Evolutionary conservation across 2,329 filamentous ascomycete genomes (phyloP), one percentile per base, ranked within the genome.

Genomic region (Colletotrichum tanaceti): DNA sequence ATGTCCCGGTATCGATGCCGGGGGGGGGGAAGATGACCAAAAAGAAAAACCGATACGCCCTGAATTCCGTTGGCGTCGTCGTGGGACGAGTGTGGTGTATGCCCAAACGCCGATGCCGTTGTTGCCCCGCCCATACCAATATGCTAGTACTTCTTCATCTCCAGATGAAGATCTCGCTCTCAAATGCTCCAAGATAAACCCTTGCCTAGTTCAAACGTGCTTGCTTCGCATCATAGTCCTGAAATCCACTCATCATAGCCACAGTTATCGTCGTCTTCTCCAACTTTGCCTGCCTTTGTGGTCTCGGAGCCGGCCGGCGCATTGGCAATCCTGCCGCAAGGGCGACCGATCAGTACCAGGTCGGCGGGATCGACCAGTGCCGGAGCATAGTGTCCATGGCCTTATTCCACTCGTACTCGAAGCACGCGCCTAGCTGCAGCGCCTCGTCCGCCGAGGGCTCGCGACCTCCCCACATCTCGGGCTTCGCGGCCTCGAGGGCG

Each of bases 401-500:
- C 71, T 81, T 81, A 38, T 82, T 87, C 91, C 91, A 93, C 77
- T 93, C 91, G 28, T 82, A 82, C 71, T 87, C 83, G 74, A 92
- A 91, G 62, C 87, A 90, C 43, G 80, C 82, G 1, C 88, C 83
- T 39, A 93, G 83, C 76, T 89, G 84, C 5, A 84, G 79, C 0
- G 88, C 82, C 65, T 90, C 86, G 1, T 86, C 85, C 1, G 81
- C 75, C 1, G 85, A 81, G 0, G 91, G 90, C 32, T 80, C 77
- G 41, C 82, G 82, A 1, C 84, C 86, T 54, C 86, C 90, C 91
- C 91, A 93, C 89, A 93, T 93, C 64, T 87, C 86, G 4, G 86
- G 88, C 72, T 86, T 86, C 16, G 81, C 79, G 0, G 91, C 88
- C 74, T 93, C 89, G 14, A 82, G 76, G 41, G 83, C 81, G 0